A percentile compares a stretch with the other conserved stretches of the same genome.
Evolutionary conservation across 805 yeast genomes (phyloP).

Genomic region (Kazachstania bromeliacearum): DNA sequence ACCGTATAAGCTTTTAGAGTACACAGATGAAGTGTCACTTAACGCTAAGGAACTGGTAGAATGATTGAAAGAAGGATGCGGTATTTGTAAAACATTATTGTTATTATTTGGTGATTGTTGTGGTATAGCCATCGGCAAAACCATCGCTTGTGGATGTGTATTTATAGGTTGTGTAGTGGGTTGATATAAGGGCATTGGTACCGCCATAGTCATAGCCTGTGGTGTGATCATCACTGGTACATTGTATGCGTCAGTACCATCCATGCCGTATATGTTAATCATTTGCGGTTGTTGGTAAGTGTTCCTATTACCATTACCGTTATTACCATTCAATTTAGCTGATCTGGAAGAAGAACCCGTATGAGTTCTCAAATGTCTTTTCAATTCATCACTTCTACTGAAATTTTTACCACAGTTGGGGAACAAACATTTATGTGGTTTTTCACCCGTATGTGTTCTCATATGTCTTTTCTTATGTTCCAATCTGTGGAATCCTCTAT

Average conservation of each 20-base stretch:
- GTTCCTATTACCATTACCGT: neutral
- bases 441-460: conserved; percentile 88
- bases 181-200: conserved; percentile 5
- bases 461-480: conserved; percentile 91
- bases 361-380: conserved; percentile 79
- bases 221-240: conserved; percentile 6
- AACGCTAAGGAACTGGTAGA: conserved; percentile 13
- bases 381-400: conserved; percentile 74
- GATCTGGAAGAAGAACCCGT: conserved; percentile 12
- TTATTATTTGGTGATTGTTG: conserved; percentile 1
- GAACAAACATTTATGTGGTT: conserved; percentile 76
- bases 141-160: neutral
- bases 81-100: neutral
- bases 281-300: conserved; percentile 1
- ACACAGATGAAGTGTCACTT: conserved; percentile 14
- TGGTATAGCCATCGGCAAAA: neutral
- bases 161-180: neutral
- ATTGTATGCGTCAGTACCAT: conserved; percentile 4
- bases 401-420: conserved; percentile 81
- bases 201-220: conserved; percentile 6
- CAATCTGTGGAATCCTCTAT: conserved; percentile 75
- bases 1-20: conserved; percentile 6
- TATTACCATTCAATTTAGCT: neutral
- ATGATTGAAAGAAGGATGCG: conserved; percentile 1
- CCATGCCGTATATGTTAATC: conserved; percentile 2